Base-by-base conservation (phyloP, 371 early-diverging fungal genomes). In the Mortierella sp. region DNA sequence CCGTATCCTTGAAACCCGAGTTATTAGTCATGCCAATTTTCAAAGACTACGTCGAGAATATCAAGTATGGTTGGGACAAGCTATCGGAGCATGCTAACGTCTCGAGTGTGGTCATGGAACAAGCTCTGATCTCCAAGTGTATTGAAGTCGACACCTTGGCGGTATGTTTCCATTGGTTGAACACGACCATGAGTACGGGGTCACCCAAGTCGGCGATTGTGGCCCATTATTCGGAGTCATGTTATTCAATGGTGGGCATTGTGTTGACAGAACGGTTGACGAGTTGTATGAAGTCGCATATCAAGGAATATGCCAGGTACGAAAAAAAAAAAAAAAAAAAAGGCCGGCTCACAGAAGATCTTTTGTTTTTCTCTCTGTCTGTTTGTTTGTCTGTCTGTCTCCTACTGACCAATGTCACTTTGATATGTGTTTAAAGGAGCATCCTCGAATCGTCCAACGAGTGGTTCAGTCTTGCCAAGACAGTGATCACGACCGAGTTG, bases 71-170 rank as follows among this genome's bases (percentile, higher is more conserved):
- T 6, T 79, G 79, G 79, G 79, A 79, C 51, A 79, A 79, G 30
- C 44, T 79, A 18, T 79, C 79, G 21, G 79, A 79, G 19, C 79
- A 79, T 46, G 79, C 79, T 37, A 79, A 79, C 23, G 79, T 79
- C 1, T 79, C 79, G 16, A 79, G 73, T 21, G 79, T 79, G 1
- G 79, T 79, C 29, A 72, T 79, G 73, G 79, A 79, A 63, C 79
- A 79, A 29, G 79, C 87, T 0, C 61, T 89, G 43, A 85, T 87
- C 71, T 83, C 84, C 71, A 89, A 89, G 60, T 85, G 87, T 29
- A 86, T 89, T 30, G 89, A 89, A 68, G 75, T 82, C 25, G 89
- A 89, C 30, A 83, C 84, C 0, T 83, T 89, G 37, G 82, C 83
- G 0, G 71, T 88, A 0, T 87, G 84, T 46, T 67, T 89, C 44